Conservation (phyloP, 192 early-diverging fungal genomes). For the Paraglomus occultum region DNA sequence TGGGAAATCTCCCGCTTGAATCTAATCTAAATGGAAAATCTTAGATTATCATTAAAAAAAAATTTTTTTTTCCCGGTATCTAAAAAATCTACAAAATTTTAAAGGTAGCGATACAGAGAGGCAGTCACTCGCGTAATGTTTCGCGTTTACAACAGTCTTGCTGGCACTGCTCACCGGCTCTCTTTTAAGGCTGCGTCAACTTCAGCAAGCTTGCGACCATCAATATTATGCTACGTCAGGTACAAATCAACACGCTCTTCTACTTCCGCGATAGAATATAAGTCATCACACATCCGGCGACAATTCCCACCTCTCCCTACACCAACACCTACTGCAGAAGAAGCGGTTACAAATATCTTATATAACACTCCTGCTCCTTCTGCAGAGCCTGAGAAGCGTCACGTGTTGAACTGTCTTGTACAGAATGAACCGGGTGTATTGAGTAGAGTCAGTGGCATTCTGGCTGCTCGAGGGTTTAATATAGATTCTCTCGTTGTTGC, state of each 20-base stretch:
- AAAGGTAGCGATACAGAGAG: too few relatives aligned
- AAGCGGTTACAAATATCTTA: constrained; percentile 95
- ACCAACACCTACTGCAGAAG: constrained; percentile 75
- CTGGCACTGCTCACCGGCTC: too few relatives aligned
- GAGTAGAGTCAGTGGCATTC: constrained; percentile 77
- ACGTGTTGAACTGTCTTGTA: constrained; percentile 94
- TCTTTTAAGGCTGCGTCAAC: too few relatives aligned
- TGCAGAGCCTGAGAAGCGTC: constrained; percentile 61
- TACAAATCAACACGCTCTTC: constrained; percentile 34
- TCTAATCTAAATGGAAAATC: too few relatives aligned
- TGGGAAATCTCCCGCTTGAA: too few relatives aligned
- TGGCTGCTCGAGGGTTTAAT: constrained; percentile 95
- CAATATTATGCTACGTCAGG: not conserved
- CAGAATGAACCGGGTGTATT: constrained; percentile 89
- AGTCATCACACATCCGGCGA: constrained; percentile 44
- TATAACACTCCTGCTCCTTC: constrained; percentile 83
- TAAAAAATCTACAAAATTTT: too few relatives aligned
- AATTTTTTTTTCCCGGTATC: too few relatives aligned
- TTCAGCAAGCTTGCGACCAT: too few relatives aligned
- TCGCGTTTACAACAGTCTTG: too few relatives aligned
- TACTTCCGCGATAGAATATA: constrained; percentile 47
- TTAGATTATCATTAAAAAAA: too few relatives aligned
- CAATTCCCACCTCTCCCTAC: constrained; percentile 36
- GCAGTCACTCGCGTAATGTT: too few relatives aligned
- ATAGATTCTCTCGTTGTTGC: constrained; percentile 97